Conservation (phyloP, 768 basidiomycete genomes). For the Pisolithus marmoratus region DNA sequence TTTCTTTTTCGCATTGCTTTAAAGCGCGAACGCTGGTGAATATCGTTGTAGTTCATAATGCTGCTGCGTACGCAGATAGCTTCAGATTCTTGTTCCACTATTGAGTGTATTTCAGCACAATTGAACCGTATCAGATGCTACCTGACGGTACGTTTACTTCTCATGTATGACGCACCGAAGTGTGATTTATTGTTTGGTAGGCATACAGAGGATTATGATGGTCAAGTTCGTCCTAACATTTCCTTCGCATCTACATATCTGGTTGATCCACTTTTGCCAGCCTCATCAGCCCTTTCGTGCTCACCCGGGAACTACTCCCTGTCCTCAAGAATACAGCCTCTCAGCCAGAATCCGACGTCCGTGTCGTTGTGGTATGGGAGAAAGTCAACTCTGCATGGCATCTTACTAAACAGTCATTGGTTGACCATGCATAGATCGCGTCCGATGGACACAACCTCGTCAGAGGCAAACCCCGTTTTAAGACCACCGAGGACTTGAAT, state of each 20-base stretch:
- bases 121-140: slow-evolving; percentile 15
- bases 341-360: slow-evolving; percentile 47
- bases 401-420: no score
- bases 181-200: slow-evolving; percentile 15
- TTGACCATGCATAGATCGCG: slow-evolving; percentile 22
- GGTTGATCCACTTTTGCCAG: slow-evolving; percentile 17
- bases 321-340: slow-evolving; percentile 45
- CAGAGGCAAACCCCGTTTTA: slow-evolving; percentile 20
- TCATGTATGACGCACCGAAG: no score
- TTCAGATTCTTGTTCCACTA: slow-evolving; percentile 1
- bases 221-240: slow-evolving; percentile 36
- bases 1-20: background rate
- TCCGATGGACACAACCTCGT: slow-evolving; percentile 25
- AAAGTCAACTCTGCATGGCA: no score
- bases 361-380: slow-evolving; percentile 48
- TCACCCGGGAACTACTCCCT: slow-evolving; percentile 51
- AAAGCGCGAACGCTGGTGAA: background rate
- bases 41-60: slow-evolving; percentile 47
- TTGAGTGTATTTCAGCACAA: slow-evolving; percentile 10
- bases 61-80: slow-evolving; percentile 35
- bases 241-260: slow-evolving; percentile 18
- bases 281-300: slow-evolving; percentile 49
- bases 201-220: slow-evolving; percentile 34
- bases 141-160: slow-evolving; percentile 20
- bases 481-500: slow-evolving; percentile 32